A percentile compares a stretch with the other conserved stretches of the same genome.
phyloP scores from a whole-genome alignment of 805 yeast species.

The Wickerhamomyces ciferrii region DNA sequence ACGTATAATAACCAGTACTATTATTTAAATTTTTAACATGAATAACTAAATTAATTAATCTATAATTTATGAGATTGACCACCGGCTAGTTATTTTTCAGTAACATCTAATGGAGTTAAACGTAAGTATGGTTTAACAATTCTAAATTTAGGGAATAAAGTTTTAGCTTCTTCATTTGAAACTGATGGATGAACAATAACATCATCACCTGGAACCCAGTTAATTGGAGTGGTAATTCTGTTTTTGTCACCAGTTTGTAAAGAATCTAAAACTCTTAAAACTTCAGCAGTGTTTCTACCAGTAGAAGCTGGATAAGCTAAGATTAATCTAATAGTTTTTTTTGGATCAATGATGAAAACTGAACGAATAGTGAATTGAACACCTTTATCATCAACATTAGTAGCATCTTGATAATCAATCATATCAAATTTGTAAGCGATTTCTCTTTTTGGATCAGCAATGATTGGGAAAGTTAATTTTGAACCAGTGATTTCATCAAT shows the following conservation, averaged over 20 bases:
- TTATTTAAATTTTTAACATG: no score
- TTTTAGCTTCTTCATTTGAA: constrained; percentile 53
- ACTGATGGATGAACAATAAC: constrained; percentile 68
- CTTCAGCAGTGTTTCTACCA: constrained; percentile 74
- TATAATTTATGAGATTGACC: neutral
- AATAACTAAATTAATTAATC: neutral
- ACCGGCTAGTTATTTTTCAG: neutral
- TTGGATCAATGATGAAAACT: constrained; percentile 67
- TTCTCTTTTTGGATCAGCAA: constrained; percentile 60
- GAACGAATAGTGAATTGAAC: constrained; percentile 66
- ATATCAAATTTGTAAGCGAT: constrained; percentile 61
- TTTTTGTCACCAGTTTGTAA: constrained; percentile 58
- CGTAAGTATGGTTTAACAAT: constrained; percentile 60
- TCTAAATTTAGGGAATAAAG: constrained; percentile 56
- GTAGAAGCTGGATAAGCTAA: constrained; percentile 70
- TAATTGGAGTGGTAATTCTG: constrained; percentile 64
- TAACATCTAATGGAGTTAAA: constrained; percentile 35
- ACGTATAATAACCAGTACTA: neutral
- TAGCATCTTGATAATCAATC: constrained; percentile 67
- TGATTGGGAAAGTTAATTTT: constrained; percentile 55
- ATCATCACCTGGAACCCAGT: constrained; percentile 72
- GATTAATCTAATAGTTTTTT: constrained; percentile 54
- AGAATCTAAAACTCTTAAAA: constrained; percentile 64
- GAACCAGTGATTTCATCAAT: constrained; percentile 64
- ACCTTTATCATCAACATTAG: constrained; percentile 60